A percentile compares a stretch with the other conserved stretches of the same genome.
phyloP scores from a whole-genome alignment of 169 alveolate species.

The Besnoitia besnoiti region DNA sequence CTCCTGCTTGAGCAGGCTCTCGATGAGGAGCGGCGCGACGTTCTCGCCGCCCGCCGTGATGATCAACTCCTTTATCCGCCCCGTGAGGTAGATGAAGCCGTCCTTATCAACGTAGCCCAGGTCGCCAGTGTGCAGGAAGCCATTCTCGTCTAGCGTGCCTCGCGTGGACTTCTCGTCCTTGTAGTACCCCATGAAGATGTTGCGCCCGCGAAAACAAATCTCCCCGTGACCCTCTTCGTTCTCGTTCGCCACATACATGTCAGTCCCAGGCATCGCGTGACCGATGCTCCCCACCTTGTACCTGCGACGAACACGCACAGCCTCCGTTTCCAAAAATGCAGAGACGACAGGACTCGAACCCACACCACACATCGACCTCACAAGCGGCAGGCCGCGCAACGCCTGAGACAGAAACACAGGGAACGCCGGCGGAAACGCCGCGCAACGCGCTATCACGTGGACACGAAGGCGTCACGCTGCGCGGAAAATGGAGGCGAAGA shows the following conservation, averaged over 20 bases:
- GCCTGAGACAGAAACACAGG: not conserved
- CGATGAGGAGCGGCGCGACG: constrained; percentile 85
- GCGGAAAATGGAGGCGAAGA: too few species aligned
- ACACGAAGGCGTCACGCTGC: too few species aligned
- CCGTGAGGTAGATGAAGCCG: constrained; percentile 78
- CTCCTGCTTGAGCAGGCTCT: constrained; percentile 69
- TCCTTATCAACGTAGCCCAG: constrained; percentile 80
- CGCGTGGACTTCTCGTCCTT: constrained; percentile 77
- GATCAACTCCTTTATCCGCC: constrained; percentile 83
- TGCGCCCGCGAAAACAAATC: constrained; percentile 84
- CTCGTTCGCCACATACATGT: constrained; percentile 73
- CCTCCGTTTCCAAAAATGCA: too few species aligned
- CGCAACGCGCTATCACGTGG: too few species aligned
- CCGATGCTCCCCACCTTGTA: constrained; percentile 76
- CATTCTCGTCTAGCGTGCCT: constrained; percentile 79
- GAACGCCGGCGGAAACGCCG: too few species aligned
- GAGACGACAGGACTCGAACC: not conserved
- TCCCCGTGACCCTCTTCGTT: constrained; percentile 84
- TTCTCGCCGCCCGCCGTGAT: constrained; percentile 91
- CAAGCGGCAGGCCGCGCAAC: not conserved
- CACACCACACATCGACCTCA: not conserved
- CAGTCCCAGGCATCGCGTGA: constrained; percentile 76
- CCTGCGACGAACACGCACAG: too few species aligned
- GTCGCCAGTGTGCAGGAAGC: constrained; percentile 90
- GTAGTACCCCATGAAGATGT: constrained; percentile 86